Base-by-base conservation (phyloP, 106 monocot genomes). In the Dendrobium catenatum region DNA sequence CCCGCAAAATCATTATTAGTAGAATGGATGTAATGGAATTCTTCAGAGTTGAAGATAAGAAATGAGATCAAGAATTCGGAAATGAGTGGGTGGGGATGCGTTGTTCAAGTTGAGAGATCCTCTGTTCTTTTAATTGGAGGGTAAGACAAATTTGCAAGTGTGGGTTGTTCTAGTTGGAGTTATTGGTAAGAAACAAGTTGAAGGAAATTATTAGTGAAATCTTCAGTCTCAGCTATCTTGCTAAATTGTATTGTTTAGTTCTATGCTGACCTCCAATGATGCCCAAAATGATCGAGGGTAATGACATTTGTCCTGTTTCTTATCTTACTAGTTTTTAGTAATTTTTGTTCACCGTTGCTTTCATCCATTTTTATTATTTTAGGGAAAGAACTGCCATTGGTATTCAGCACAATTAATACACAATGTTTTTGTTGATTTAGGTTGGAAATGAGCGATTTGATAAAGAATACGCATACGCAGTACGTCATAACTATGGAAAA, bases 401-500 rank as follows among this genome's bases (percentile, higher is more conserved):
- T 0, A 51, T 51, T 51, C 51, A 2, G 15, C 13, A 13, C 51
- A 13, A 51, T 13, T 15, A 13, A 51, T 11, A 1, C 51, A 51
- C 51, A 51, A 51, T 51, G 2, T 51, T 64, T 33, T 27, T 73
- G 77, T 61, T 77, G 68, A 37, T 43, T 31, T 85, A 99, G 99
- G 86, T 99, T 86, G 93, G 91, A n/a, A 42, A 74, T 20, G 95
- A 99, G 83, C 81, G 95, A 43, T 99, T 99, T 86, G 99, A 95
- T 79, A 99, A 95, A 81, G 92, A 98, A 84, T 95, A 95, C 88
- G 94, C 98, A 77, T 98, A 98, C 48, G 46, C 77, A 73, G 86
- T 98, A 79, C 83, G 98, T 5, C 98, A 98, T 77, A 98, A 93
- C 80, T 98, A 95, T 84, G 94, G 95, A 64, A 99, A 93, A 90